A percentile compares a stretch with the other conserved stretches of the same genome.
Evolutionary conservation across 345 rosid species (phyloP).

Genomic region (Pseudoturritis turrita): DNA sequence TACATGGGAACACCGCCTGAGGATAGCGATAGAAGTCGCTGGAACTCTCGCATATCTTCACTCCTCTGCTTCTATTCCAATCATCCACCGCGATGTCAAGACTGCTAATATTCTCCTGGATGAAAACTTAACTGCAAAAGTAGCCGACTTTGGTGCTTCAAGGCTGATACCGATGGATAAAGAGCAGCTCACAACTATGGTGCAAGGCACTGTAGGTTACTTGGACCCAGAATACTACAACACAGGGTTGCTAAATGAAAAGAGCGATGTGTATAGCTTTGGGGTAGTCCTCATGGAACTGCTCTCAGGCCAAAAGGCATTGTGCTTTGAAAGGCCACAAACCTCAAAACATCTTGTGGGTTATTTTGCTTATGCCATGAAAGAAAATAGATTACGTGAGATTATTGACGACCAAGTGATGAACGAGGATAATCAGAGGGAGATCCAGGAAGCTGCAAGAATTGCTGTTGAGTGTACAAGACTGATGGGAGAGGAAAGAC

Average conservation of each 20-base stretch:
- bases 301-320: constrained; percentile 26
- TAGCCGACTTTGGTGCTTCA: constrained; percentile 52
- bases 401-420: constrained; percentile 13
- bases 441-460: constrained; percentile 7
- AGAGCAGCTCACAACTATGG: constrained; percentile 38
- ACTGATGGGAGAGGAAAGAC: constrained; percentile 31
- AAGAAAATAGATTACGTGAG: constrained; percentile 5
- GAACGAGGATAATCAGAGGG: neutral
- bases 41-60: constrained; percentile 43
- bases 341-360: constrained; percentile 26
- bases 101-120: constrained; percentile 44
- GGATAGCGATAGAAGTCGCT: constrained; percentile 36
- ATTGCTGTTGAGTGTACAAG: constrained; percentile 25
- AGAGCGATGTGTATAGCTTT: constrained; percentile 53
- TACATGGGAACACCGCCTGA: constrained; percentile 36
- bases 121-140: constrained; percentile 36
- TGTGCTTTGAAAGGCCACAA: constrained; percentile 20
- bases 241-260: constrained; percentile 20
- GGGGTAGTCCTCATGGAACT: constrained; percentile 45
- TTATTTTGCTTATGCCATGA: constrained; percentile 22
- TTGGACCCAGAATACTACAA: constrained; percentile 44
- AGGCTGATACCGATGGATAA: constrained; percentile 38
- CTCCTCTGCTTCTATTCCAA: constrained; percentile 38
- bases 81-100: constrained; percentile 46
- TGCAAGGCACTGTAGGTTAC: constrained; percentile 43